A percentile compares a stretch with the other conserved stretches of the same genome.
These are phyloP conservation scores for Polygonum maritimum DNA, from an alignment of 148 eudicot genomes.

Conservation along the genomic window DNA sequence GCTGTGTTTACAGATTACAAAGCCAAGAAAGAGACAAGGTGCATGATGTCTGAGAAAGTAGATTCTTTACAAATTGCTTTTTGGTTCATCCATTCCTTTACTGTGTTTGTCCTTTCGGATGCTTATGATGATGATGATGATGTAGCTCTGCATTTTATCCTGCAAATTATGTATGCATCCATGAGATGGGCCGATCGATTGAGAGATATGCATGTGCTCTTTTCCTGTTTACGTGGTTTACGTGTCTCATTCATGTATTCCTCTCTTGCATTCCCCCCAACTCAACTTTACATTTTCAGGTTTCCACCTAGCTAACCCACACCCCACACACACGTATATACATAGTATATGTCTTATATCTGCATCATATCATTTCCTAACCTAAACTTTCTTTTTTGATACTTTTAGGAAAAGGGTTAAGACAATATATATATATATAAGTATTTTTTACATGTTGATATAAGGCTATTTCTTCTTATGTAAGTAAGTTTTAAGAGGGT, in stretches of 20 bases:
- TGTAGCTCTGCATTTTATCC: not conserved
- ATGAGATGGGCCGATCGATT: too few species aligned
- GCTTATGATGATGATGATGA: too few species aligned
- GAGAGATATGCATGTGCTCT: not conserved
- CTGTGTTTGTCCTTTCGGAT: not conserved
- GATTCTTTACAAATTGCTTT: not conserved
- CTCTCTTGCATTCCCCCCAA: not conserved
- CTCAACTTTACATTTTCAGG: not conserved
- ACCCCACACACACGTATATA: too few species aligned
- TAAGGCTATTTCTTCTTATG: too few species aligned
- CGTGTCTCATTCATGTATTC: not conserved
- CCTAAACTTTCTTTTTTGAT: too few species aligned
- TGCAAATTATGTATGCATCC: not conserved
- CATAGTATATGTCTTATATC: too few species aligned
- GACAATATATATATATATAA: too few species aligned
- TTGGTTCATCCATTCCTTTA: not conserved
- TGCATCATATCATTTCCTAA: too few species aligned
- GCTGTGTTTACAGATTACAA: not conserved
- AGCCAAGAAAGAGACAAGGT: not conserved
- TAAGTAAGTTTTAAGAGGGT: too few species aligned
- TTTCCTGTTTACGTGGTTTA: not conserved
- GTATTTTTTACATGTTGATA: too few species aligned
- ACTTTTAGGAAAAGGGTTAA: too few species aligned
- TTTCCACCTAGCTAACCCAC: too few species aligned
- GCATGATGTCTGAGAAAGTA: not conserved